Evolutionary conservation across 2,329 filamentous ascomycete species (phyloP), one percentile per base, ranked within the genome.

Genomic region (Neofusicoccum umdonicola): DNA sequence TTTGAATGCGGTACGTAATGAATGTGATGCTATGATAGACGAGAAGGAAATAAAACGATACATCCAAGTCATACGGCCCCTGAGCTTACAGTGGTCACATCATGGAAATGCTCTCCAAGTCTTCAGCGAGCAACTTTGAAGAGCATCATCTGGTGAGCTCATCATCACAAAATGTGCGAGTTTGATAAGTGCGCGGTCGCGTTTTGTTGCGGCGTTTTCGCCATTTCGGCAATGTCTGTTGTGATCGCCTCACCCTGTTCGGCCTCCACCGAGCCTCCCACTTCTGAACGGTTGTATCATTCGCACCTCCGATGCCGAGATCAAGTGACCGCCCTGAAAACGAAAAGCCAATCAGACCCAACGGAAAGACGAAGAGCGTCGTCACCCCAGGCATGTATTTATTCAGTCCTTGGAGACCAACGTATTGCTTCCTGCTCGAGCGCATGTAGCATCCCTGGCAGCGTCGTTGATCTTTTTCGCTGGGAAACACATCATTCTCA

Each of bases 261-360:
- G 12, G 39, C 27, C 41, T 45, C 42, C 42, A 47, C 56, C 54
- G 17, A 34, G 13, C 9, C 39, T 31, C 54, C 39, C 39, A 47
- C 56, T 60, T 60, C 19, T 47, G 31, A 9, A 47, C 42, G n/a
- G 54, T 60, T 60, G 56, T 60, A 60, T 12, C 56, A 60, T 60
- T 47, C 27, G n/a, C 27, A 4, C 9, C 27, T 60, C 56, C 56
- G 56, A 60, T 60, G 56, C 42, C 42, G 56, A 47, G 22, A 47
- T 47, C 31, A 22, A 22, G 42, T 42, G 22, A 58, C 8, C 56
- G 42, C 13, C 9, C 22, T 22, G 22, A 22, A 22, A 22, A 22
- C 22, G 22, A 22, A 60, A 22, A 44, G 27, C 27, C 42, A 45
- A 60, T 12, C 41, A 15, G 22, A 15, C 15, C 1, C 3, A 22